Base-by-base conservation (phyloP, 257 asterid genomes). In the Ehretia macrophylla region DNA sequence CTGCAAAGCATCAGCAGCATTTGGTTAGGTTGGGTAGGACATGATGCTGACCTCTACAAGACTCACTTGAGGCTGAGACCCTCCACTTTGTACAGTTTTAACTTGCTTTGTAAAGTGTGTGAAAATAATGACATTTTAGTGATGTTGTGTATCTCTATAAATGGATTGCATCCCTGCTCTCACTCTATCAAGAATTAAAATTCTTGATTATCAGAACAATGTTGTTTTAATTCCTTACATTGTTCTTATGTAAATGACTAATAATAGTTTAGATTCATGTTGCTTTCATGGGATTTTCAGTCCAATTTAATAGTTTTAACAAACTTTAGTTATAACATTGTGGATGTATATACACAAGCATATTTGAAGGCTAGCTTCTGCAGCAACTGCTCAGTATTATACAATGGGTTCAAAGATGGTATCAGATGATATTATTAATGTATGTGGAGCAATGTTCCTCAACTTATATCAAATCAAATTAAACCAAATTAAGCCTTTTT, bases 1-100 rank as follows among this genome's bases (percentile, higher is more conserved):
- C 95, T 39, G 86, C 56, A 14, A 83, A 88, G 66, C 94, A 82
- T 58, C 88, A 75, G 77, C 75, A 77, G 55, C 96, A 44, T 59
- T 69, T 81, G 75, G 71, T 22, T 58, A 79, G 88, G 88, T 58
- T 83, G 56, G 90, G 93, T 9, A 87, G 76, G 14, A 58, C 59
- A 20, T 76, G 68, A 72, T n/a, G n/a, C n/a, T n/a, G n/a, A n/a
- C n/a, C 0, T 17, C 4, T 45, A 9, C 38, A 4, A 21, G 57
- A 52, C 35, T 21, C 32, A 1, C 17, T 11, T 11, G 57, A 16
- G 37, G 17, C 32, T 27, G 32, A 20, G 35, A 51, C 8, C 32
- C 8, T 51, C 35, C 35, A 51, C 57, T 20, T n/a, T 52, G 57
- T 52, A 52, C 57, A 52, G 57, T 52, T 10, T n/a, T 52, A 20